A percentile compares a stretch with the other conserved stretches of the same genome.
Evolutionary conservation across 768 basidiomycete genomes (phyloP).

Genomic region (Leucocoprinus leucothites): DNA sequence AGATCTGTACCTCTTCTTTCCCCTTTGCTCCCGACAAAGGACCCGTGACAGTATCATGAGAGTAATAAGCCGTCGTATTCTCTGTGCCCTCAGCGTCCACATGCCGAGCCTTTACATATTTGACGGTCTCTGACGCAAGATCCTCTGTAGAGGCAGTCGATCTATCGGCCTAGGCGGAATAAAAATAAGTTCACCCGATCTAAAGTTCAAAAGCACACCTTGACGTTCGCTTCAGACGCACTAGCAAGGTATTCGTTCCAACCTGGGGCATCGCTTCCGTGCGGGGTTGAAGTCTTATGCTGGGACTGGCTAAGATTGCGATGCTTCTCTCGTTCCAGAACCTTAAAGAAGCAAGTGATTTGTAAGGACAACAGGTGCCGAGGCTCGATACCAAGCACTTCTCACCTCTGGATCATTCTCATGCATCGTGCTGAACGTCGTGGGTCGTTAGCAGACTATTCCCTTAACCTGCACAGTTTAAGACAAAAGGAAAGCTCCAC

Average conservation of each 20-base stretch:
- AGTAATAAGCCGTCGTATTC: constrained; percentile 34
- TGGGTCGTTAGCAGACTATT: constrained; percentile 5
- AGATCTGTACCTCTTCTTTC: constrained; percentile 27
- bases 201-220: constrained; percentile 33
- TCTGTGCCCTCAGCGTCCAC: constrained; percentile 30
- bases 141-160: constrained; percentile 25
- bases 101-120: constrained; percentile 38
- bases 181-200: background rate
- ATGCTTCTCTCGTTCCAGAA: constrained; percentile 50
- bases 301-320: constrained; percentile 44
- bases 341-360: constrained; percentile 23
- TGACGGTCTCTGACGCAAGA: constrained; percentile 39
- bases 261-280: constrained; percentile 51
- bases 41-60: constrained; percentile 42
- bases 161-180: constrained; percentile 38
- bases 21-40: constrained; percentile 36
- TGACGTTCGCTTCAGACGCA: constrained; percentile 62
- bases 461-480: background rate
- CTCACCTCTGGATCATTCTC: constrained; percentile 54
- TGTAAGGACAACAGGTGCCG: background rate
- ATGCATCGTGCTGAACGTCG: constrained; percentile 47
- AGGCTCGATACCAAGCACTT: background rate
- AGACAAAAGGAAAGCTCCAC: background rate
- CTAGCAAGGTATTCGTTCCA: constrained; percentile 71
- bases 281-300: constrained; percentile 45